Evolutionary conservation across 1,284 basidiomycete genomes (phyloP).

Genomic region (Ustilago cynodontis): DNA sequence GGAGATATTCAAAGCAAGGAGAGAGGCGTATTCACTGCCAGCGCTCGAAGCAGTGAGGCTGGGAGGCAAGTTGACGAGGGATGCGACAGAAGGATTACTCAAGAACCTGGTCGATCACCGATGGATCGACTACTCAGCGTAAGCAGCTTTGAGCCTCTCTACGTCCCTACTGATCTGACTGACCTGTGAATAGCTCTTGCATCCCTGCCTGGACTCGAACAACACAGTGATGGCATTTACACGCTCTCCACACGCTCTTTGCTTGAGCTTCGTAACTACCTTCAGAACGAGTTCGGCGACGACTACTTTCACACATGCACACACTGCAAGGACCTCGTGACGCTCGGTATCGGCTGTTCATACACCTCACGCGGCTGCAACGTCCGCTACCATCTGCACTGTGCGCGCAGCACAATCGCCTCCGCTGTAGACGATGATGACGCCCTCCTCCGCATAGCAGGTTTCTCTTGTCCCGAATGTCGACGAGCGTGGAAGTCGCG

Average conservation of each 20-base stretch:
- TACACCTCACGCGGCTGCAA: constrained; percentile 17
- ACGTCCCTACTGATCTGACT: too few species aligned
- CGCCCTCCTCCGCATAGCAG: constrained; percentile 17
- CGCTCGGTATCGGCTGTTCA: constrained; percentile 34
- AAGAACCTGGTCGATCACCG: constrained; percentile 83
- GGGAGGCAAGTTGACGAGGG: constrained; percentile 78
- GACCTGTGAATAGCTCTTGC: too few species aligned
- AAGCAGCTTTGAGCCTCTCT: too few species aligned
- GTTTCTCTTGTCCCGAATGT: constrained; percentile 28
- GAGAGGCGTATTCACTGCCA: constrained; percentile 80
- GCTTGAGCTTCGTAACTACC: constrained; percentile 80
- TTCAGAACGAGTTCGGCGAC: constrained; percentile 78
- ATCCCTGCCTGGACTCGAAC: too few species aligned
- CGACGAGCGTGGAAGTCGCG: constrained; percentile 27
- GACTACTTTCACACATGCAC: constrained; percentile 78
- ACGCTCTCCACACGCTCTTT: constrained; percentile 81
- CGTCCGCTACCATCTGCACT: constrained; percentile 38
- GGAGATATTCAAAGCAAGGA: constrained; percentile 84
- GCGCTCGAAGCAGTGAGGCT: constrained; percentile 76
- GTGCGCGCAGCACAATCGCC: constrained; percentile 32
- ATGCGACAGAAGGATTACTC: constrained; percentile 80
- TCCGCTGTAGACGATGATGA: constrained; percentile 27
- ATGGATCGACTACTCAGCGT: constrained; percentile 80
- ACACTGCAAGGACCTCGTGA: constrained; percentile 78
- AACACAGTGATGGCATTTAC: constrained; percentile 75